Conservation (phyloP, 108 stramenopile species). For the Cyclotella kingstonii region DNA sequence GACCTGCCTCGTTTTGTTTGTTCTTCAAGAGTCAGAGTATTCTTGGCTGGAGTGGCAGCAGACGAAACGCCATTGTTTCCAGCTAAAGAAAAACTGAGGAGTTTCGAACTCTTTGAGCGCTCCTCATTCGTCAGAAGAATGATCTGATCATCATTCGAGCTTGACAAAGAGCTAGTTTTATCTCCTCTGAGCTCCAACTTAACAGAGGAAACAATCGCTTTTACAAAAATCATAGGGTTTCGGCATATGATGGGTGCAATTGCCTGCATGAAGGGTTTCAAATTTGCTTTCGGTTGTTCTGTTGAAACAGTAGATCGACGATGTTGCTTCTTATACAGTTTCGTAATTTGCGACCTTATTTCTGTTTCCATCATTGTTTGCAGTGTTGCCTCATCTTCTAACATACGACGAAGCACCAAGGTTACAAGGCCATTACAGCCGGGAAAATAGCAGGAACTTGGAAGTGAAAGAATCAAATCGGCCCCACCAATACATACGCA, state of each 20-base stretch:
- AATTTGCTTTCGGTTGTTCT: conserved; percentile 30
- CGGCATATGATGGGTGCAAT: conserved; percentile 68
- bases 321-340: conserved; percentile 53
- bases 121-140: conserved; percentile 46
- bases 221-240: conserved; percentile 68
- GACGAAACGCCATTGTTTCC: background rate
- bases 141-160: conserved; percentile 30
- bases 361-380: conserved; percentile 91
- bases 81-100: conserved; percentile 18
- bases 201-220: conserved; percentile 61
- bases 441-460: conserved; percentile 59
- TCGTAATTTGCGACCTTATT: conserved; percentile 64
- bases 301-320: conserved; percentile 25
- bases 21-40: conserved; percentile 35
- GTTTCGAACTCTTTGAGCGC: conserved; percentile 49
- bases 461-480: conserved; percentile 67
- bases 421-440: conserved; percentile 71
- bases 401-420: conserved; percentile 72
- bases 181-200: conserved; percentile 21
- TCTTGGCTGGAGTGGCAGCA: conserved; percentile 9
- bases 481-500: conserved; percentile 74
- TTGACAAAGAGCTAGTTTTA: conserved; percentile 24
- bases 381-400: conserved; percentile 86
- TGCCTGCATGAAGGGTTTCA: conserved; percentile 60
- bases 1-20: conserved; percentile 22